Percentiles rank a stretch among this genome's conserved stretches.
These are phyloP conservation scores for Exophiala phaeomuriformis DNA, from an alignment of 2,329 filamentous ascomycete genomes.

Conservation along the genomic window DNA sequence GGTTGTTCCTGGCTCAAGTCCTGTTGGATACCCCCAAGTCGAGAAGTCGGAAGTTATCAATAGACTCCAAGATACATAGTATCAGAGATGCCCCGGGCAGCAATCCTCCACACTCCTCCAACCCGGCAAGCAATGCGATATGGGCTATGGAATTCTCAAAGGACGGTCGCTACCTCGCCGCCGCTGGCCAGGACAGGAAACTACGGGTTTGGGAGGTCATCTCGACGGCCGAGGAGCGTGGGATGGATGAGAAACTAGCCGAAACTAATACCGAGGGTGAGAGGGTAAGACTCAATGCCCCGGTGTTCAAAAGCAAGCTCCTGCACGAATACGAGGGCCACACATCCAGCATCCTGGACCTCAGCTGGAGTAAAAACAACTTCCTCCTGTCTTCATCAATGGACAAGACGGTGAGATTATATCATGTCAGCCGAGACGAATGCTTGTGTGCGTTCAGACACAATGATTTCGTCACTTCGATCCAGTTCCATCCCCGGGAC, in stretches of 20 bases:
- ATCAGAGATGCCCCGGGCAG: constrained; percentile 26
- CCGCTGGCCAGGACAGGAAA: constrained; percentile 80
- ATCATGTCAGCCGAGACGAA: constrained; percentile 79
- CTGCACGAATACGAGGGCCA: constrained; percentile 76
- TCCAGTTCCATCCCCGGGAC: constrained; percentile 88
- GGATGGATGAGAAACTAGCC: constrained; percentile 64
- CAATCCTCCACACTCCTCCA: constrained; percentile 24
- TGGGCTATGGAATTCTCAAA: constrained; percentile 92
- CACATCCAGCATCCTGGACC: constrained; percentile 73
- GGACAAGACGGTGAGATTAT: constrained; percentile 93
- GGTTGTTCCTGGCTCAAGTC: constrained; percentile 86
- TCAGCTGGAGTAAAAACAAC: constrained; percentile 98
- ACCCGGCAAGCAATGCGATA: constrained; percentile 55
- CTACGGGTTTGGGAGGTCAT: constrained; percentile 87
- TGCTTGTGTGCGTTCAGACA: constrained; percentile 93
- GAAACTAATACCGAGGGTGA: constrained; percentile 43
- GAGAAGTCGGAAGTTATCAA: constrained; percentile 34
- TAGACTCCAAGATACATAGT: constrained; percentile 26
- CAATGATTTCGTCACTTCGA: constrained; percentile 88
- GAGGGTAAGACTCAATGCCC: constrained; percentile 67
- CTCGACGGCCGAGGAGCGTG: constrained; percentile 70
- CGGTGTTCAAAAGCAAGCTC: constrained; percentile 77
- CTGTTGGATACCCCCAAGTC: constrained; percentile 51
- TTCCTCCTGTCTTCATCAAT: constrained; percentile 93
- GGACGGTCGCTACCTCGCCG: constrained; percentile 83